These are phyloP conservation scores for Pisolithus microcarpus DNA, from an alignment of 768 basidiomycete species.

Conservation along the genomic window DNA sequence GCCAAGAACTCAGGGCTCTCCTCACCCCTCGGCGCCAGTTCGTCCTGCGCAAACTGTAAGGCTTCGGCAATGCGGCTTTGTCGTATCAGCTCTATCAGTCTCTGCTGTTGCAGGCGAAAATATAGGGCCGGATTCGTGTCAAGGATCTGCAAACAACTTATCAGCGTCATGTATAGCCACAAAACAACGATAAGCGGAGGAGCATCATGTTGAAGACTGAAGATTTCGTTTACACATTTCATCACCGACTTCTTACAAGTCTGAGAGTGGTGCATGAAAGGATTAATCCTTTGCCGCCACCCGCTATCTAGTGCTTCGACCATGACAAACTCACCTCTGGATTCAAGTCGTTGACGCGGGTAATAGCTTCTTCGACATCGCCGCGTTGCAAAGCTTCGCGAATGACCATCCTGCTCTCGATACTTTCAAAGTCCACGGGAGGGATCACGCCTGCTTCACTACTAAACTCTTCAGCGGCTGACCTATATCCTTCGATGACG, in stretches of 20 bases:
- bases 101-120: conserved; percentile 94
- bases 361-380: conserved; percentile 91
- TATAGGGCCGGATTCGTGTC: conserved; percentile 92
- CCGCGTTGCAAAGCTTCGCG: conserved; percentile 91
- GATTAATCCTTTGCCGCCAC: conserved; percentile 66
- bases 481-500: conserved; percentile 94
- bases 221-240: conserved; percentile 73
- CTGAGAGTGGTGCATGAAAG: conserved; percentile 99
- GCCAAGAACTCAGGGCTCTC: conserved; percentile 89
- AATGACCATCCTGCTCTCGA: conserved; percentile 91
- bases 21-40: conserved; percentile 91
- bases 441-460: conserved; percentile 74
- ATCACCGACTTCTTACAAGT: conserved; percentile 71
- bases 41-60: conserved; percentile 84
- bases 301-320: conserved; percentile 3
- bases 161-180: conserved; percentile 10
- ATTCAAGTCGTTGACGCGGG: conserved; percentile 91
- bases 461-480: conserved; percentile 92
- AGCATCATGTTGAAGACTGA: conserved; percentile 94
- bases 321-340: conserved; percentile 71
- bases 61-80: conserved; percentile 73
- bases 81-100: conserved; percentile 90
- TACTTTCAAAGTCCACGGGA: conserved; percentile 83
- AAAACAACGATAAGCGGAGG: conserved; percentile 1
- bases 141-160: conserved; percentile 62